A percentile compares a stretch with the other conserved stretches of the same genome.
Conservation (phyloP, 345 rosid genomes). For the Sapria himalayana region DNA sequence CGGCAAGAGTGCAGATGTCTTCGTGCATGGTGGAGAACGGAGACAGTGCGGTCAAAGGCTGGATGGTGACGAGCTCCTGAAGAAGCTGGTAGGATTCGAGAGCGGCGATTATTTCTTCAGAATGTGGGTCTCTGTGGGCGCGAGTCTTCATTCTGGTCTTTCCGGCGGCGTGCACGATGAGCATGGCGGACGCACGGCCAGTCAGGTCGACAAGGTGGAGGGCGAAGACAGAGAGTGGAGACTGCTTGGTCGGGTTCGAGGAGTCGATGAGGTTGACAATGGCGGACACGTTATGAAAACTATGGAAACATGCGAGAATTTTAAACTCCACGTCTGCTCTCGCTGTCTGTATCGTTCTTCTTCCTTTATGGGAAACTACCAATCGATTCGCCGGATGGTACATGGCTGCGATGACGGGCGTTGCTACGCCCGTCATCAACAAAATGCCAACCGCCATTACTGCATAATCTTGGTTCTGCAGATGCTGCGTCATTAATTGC, state of each 20-base stretch:
- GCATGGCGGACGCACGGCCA: conserved; percentile 41
- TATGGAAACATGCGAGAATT: conserved; percentile 33
- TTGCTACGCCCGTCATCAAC: conserved; percentile 17
- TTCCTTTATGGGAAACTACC: conserved; percentile 10
- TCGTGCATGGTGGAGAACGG: conserved; percentile 42
- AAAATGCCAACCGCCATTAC: conserved; percentile 18
- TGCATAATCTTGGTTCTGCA: conserved; percentile 19
- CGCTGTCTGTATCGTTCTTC: conserved; percentile 22
- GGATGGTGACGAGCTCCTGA: conserved; percentile 13
- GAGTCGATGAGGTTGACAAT: conserved; percentile 28
- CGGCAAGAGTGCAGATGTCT: conserved; percentile 36
- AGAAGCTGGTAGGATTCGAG: conserved; percentile 18
- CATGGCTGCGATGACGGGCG: conserved; percentile 15
- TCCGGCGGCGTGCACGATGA: conserved; percentile 26
- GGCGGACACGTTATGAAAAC: conserved; percentile 16
- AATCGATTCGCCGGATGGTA: conserved; percentile 16
- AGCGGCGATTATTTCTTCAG: conserved; percentile 22
- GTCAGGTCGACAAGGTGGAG: conserved; percentile 42
- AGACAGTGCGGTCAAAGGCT: conserved; percentile 31
- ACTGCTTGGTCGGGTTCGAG: conserved; percentile 28
- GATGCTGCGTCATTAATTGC: conserved; percentile 9
- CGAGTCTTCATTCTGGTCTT: background rate
- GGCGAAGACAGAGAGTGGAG: conserved; percentile 30
- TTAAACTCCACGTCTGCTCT: conserved; percentile 23
- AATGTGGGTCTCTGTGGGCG: conserved; percentile 12